Conservation (phyloP, 1,284 basidiomycete genomes). For the Ceratobasidium sp. region DNA sequence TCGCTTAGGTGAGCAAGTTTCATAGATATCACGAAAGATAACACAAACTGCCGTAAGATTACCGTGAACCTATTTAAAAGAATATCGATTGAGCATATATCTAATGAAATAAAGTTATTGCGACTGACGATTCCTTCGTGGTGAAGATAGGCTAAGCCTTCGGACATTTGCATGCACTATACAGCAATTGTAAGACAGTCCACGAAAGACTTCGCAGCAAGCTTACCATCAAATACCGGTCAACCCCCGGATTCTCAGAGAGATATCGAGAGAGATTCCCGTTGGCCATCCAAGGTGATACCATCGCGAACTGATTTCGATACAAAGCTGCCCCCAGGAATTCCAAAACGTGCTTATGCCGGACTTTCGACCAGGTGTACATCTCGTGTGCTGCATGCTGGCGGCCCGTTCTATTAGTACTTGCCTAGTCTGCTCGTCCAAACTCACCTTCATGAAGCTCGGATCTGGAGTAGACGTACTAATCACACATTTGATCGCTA, state of each 20-base stretch:
- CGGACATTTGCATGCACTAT: background rate
- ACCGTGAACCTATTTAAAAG: constrained; percentile 6
- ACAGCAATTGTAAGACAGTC: background rate
- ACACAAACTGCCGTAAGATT: constrained; percentile 6
- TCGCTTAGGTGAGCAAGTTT: background rate
- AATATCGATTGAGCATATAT: background rate
- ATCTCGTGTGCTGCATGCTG: constrained; percentile 1
- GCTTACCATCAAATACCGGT: constrained; percentile 3
- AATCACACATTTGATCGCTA: constrained; percentile 13
- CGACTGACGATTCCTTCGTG: background rate
- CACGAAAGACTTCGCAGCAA: too few relatives aligned
- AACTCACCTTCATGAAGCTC: background rate
- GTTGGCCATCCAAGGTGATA: constrained; percentile 7
- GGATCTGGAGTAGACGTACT: background rate
- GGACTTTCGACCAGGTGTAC: background rate
- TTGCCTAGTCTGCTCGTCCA: background rate
- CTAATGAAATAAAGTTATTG: background rate
- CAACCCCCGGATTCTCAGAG: background rate
- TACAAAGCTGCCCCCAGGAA: background rate
- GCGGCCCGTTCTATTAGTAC: background rate
- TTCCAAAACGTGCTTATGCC: background rate
- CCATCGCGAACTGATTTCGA: background rate
- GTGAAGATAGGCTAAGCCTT: background rate
- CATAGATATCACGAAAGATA: too few relatives aligned
- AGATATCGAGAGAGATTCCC: background rate